These are phyloP conservation scores for Tetradesmus lagerheimii DNA, from an alignment of 139 green algal genomes.

Conservation along the genomic window DNA sequence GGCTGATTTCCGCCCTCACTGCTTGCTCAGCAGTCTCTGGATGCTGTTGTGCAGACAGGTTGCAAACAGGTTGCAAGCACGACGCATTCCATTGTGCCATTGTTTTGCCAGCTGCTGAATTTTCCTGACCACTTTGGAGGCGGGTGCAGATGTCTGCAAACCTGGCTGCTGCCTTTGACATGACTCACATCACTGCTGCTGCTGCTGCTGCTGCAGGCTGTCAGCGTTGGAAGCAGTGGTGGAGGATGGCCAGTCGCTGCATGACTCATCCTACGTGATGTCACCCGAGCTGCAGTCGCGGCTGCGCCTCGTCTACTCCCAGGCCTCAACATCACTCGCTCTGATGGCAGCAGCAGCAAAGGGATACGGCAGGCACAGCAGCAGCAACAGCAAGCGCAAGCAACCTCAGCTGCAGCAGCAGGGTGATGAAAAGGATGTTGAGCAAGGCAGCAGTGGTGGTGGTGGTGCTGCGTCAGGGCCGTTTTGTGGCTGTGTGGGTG, in stretches of 20 bases:
- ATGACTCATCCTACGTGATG: not conserved
- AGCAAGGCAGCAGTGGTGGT: too few species aligned
- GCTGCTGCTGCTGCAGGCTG: constrained; percentile 29
- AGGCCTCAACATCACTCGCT: constrained; percentile 18
- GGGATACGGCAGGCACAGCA: not conserved
- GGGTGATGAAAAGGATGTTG: not conserved
- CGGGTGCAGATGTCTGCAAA: not conserved
- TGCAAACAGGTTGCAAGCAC: not conserved
- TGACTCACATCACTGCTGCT: not conserved
- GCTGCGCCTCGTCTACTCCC: constrained; percentile 8
- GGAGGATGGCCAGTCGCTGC: constrained; percentile 4
- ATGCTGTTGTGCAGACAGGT: not conserved
- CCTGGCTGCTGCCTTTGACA: not conserved
- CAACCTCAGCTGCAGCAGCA: not conserved
- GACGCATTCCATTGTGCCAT: not conserved
- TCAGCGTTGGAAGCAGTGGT: constrained; percentile 1
- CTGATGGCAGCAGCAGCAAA: not conserved
- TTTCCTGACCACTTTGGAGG: too few species aligned
- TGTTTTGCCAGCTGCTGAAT: too few species aligned
- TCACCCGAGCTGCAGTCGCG: not conserved
- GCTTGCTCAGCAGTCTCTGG: not conserved
- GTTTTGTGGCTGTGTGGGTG: constrained; percentile 5
- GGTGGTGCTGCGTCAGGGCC: not conserved
- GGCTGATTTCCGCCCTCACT: not conserved
- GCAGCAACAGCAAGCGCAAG: not conserved